Evolutionary conservation across 2,329 filamentous ascomycete genomes (phyloP).

Genomic region (Claviceps arundinis): DNA sequence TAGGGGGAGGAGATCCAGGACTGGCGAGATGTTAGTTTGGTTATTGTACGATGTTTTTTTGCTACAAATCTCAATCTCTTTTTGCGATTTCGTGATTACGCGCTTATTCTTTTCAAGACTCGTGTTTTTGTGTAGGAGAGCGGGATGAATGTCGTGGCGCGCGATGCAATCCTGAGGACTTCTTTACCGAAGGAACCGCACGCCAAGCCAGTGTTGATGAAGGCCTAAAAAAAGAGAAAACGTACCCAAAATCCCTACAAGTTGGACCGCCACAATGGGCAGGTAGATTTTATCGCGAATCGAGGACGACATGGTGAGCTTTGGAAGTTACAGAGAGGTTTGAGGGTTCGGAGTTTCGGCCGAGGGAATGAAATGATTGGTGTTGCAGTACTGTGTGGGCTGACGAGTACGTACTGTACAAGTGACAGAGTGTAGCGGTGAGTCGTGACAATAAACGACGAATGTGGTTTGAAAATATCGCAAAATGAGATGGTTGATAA

Average conservation of each 20-base stretch:
- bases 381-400: no score
- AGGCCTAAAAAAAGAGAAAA: neutral
- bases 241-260: conserved; percentile 24
- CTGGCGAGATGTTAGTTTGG: conserved; percentile 16
- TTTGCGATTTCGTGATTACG: neutral
- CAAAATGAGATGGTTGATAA: no score
- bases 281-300: conserved; percentile 24
- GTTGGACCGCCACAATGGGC: conserved; percentile 19
- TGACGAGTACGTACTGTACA: no score
- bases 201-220: no score
- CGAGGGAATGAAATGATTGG: neutral
- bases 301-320: neutral
- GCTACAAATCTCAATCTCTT: neutral
- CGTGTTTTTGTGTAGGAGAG: neutral
- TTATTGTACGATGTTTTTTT: neutral
- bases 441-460: no score
- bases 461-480: no score
- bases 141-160: neutral
- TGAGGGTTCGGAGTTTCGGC: neutral
- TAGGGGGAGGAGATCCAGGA: conserved; percentile 39
- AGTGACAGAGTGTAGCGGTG: no score
- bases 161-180: no score
- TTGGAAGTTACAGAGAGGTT: neutral
- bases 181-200: no score
- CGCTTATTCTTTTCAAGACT: neutral